Base-by-base conservation (phyloP, 345 rosid genomes). In the Rhodamnia rubescens region DNA sequence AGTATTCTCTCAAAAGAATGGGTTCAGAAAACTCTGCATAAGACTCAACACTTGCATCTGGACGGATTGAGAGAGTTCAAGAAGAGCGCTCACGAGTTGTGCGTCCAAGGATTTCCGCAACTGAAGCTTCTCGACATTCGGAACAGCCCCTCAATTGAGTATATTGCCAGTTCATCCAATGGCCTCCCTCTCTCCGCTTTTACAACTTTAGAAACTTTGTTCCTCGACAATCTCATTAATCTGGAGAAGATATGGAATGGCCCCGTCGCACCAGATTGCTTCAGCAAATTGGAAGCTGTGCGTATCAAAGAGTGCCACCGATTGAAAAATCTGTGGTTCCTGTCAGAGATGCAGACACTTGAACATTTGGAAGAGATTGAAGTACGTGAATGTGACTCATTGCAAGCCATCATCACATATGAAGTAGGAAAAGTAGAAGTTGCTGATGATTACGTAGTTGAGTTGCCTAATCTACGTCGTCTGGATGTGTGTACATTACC, bases 401-500 rank as follows among this genome's bases (percentile, higher is more conserved):
- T 61, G 74, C 22, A 1, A 61, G 18, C 42, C 42, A 61, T 61
- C 29, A 0, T 7, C 74, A 15, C 8, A 61, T 2, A 29, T 7
- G 20, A 29, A 7, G 1, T 11, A 7, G 10, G 74, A 22, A 11
- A 55, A n/a, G n/a, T n/a, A 22, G n/a, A 22, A 1, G 22, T 8
- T 8, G 59, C 12, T 4, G 9, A 1, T 1, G 26, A 27, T 61
- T 3, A 61, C 40, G 27, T 0, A 1, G 74, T 61, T 61, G 42
- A 29, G 22, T 29, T 61, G 74, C 22, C 42, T 15, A 29, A 61
- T 7, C 0, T 61, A 27, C 21, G 11, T 1, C 5, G 0, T 15
- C 11, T 61, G 21, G 0, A 0, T 1, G 7, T 61, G 74, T 0
- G 0, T 7, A 0, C 3, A 0, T 61, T 61, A 29, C 42, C 74